Percentiles rank a stretch among this genome's conserved stretches.
Evolutionary conservation across 306 rosid species (phyloP).

Genomic region (Lagenaria siceraria): DNA sequence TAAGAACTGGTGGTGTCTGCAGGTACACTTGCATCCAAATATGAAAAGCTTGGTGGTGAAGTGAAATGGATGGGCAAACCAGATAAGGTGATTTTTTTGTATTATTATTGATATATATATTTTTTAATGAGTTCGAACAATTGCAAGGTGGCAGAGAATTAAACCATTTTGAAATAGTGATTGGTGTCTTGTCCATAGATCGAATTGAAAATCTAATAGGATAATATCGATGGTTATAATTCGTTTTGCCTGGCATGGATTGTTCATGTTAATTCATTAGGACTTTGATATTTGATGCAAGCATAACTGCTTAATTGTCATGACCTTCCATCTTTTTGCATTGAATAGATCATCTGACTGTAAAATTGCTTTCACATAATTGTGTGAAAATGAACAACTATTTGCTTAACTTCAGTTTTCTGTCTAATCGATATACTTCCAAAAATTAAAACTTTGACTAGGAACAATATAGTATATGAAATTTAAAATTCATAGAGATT

Average conservation of each 20-base stretch:
- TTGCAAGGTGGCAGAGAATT: too few relatives aligned
- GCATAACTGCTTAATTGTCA: not conserved
- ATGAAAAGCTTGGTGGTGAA: conserved; percentile 89
- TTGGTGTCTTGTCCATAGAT: too few relatives aligned
- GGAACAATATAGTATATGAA: too few relatives aligned
- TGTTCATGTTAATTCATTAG: not conserved
- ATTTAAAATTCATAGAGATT: not conserved
- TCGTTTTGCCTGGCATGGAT: not conserved
- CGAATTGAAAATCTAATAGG: conserved; percentile 24
- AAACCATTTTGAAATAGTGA: too few relatives aligned
- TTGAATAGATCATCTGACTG: not conserved
- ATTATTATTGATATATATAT: too few relatives aligned
- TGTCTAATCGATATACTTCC: too few relatives aligned
- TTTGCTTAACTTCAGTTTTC: not conserved
- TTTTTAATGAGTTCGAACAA: too few relatives aligned
- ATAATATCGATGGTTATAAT: conserved; percentile 20
- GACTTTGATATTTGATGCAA: not conserved
- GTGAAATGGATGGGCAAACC: conserved; percentile 99
- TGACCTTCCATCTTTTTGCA: not conserved
- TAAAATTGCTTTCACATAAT: not conserved
- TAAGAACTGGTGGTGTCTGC: not conserved
- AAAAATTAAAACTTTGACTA: too few relatives aligned
- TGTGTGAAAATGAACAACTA: not conserved
- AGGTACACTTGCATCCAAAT: conserved; percentile 85
- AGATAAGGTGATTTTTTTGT: conserved; percentile 34